phyloP scores from a whole-genome alignment of 345 rosid species.

The Citrus inodora region DNA sequence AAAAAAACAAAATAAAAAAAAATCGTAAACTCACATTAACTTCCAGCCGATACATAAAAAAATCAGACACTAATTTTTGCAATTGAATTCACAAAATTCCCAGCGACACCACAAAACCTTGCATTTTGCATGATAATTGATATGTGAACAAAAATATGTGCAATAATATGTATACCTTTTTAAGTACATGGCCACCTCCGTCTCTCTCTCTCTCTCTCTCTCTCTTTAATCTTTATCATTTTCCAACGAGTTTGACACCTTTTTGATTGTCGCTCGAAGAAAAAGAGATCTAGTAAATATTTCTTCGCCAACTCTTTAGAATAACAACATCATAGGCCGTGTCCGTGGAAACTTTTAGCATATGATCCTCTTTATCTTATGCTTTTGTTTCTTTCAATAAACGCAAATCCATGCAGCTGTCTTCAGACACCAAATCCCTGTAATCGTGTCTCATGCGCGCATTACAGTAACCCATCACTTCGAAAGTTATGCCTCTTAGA shows the following conservation, averaged over 20 bases:
- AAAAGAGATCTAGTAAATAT: neutral
- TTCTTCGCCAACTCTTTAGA: neutral
- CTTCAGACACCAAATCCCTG: constrained; percentile 15
- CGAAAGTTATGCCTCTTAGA: neutral
- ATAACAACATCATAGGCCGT: neutral
- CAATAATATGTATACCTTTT: no score
- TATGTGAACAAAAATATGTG: no score
- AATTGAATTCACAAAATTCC: neutral
- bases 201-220: neutral
- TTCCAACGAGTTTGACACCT: neutral
- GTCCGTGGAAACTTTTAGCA: neutral
- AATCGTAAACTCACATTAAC: no score
- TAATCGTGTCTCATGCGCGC: constrained; percentile 16
- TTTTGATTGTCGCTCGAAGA: neutral
- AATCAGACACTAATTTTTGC: no score
- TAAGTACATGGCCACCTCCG: neutral
- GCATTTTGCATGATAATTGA: neutral
- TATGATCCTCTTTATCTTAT: neutral
- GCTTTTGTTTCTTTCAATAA: neutral
- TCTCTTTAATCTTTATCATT: neutral
- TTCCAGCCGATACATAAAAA: no score
- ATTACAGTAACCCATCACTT: neutral
- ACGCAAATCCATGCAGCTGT: constrained; percentile 12
- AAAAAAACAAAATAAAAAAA: no score
- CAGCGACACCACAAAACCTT: neutral